A percentile compares a stretch with the other conserved stretches of the same genome.
Conservation (phyloP, 257 asterid genomes). For the Lycium ferocissimum region DNA sequence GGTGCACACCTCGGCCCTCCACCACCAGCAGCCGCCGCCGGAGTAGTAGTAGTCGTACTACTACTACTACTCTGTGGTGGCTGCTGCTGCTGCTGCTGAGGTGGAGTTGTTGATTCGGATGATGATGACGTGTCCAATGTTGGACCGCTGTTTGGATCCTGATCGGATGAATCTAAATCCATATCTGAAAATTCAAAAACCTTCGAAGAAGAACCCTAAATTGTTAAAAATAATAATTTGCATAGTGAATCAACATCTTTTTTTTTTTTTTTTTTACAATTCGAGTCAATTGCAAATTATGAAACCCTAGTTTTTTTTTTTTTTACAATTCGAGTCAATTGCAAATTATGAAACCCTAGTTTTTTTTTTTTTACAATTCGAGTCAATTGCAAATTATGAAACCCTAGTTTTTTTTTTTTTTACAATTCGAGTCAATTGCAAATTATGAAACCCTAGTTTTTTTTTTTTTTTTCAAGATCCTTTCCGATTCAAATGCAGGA, state of each 20-base stretch:
- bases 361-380: constrained; percentile 18
- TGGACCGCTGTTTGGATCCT: constrained; percentile 53
- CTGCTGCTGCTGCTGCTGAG: too few species aligned
- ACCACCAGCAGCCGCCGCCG: constrained; percentile 43
- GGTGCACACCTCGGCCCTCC: constrained; percentile 90
- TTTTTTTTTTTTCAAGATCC: constrained; percentile 3
- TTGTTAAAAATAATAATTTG: constrained; percentile 48
- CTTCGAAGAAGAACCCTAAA: constrained; percentile 38
- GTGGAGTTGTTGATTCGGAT: too few species aligned
- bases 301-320: constrained; percentile 58
- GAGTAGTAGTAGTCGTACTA: constrained; percentile 37
- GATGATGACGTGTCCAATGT: constrained; percentile 30
- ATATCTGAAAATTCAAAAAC: constrained; percentile 55
- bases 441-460: constrained; percentile 59
- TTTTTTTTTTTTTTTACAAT: constrained; percentile 9
- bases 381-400: constrained; percentile 57
- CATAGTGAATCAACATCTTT: constrained; percentile 55
- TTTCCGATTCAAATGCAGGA: constrained; percentile 49
- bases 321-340: constrained; percentile 44
- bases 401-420: constrained; percentile 54
- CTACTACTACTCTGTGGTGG: constrained; percentile 35
- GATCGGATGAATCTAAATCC: constrained; percentile 83
- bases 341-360: constrained; percentile 62
- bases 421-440: constrained; percentile 51
- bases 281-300: constrained; percentile 51